Evolutionary conservation across 1,284 basidiomycete species (phyloP).

Genomic region (Anthracocystis walkeri): DNA sequence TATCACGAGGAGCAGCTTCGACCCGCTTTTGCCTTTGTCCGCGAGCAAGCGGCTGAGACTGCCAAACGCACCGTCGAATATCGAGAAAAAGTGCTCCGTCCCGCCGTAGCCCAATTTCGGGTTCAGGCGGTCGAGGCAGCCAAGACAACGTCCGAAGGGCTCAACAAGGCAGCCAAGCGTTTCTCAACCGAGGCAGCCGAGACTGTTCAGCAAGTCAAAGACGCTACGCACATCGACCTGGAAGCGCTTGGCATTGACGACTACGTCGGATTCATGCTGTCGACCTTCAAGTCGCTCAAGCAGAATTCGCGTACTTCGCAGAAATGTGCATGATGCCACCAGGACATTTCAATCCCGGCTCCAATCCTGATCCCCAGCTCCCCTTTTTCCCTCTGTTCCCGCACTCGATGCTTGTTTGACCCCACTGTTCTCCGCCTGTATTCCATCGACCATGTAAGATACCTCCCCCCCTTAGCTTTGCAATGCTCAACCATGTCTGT

Average conservation of each 20-base stretch:
- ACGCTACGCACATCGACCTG: conserved; percentile 24
- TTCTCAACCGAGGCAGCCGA: conserved; percentile 27
- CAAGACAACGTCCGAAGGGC: conserved; percentile 22
- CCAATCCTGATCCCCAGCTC: background rate
- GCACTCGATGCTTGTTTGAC: background rate
- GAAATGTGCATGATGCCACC: background rate
- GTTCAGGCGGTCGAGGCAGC: conserved; percentile 29
- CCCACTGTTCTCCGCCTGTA: background rate
- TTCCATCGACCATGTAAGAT: conserved; percentile 9
- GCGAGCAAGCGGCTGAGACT: conserved; percentile 22
- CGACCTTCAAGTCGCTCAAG: conserved; percentile 14
- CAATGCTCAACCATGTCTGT: background rate
- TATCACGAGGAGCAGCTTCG: conserved; percentile 19
- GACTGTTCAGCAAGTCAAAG: conserved; percentile 32
- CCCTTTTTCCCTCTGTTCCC: background rate
- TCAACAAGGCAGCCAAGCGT: conserved; percentile 35
- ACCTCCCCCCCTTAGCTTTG: background rate
- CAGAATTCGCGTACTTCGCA: conserved; percentile 8
- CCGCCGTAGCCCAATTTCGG: conserved; percentile 13
- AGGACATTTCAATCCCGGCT: background rate
- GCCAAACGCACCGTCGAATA: conserved; percentile 20
- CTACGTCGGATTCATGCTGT: conserved; percentile 37
- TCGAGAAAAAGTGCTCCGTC: conserved; percentile 22
- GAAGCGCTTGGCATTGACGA: conserved; percentile 34
- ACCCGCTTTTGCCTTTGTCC: conserved; percentile 17